Evolutionary conservation across 2,329 filamentous ascomycete species (phyloP).

Genomic region (Trichoderma simmonsii): DNA sequence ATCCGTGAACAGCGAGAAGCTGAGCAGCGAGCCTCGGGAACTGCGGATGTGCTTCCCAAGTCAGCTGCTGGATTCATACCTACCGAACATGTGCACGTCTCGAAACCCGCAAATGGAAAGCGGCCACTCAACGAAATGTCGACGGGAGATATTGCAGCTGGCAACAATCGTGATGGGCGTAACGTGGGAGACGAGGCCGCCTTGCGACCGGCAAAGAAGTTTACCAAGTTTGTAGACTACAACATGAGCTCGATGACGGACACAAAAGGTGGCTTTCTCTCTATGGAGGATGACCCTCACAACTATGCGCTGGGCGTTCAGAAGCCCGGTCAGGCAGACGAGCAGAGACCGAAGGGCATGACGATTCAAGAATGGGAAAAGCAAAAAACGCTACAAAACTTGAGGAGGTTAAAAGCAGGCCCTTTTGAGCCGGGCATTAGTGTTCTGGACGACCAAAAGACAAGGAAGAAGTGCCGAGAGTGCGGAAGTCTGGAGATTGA

Average conservation of each 20-base stretch:
- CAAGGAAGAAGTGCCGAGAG: conserved; percentile 75
- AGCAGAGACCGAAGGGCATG: conserved; percentile 79
- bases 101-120: conserved; percentile 54
- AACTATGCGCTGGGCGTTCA: conserved; percentile 66
- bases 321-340: conserved; percentile 36
- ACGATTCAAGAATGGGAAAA: conserved; percentile 88
- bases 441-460: conserved; percentile 60
- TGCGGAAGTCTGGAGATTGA: conserved; percentile 85
- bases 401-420: conserved; percentile 71
- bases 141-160: conserved; percentile 40
- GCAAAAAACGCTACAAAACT: conserved; percentile 67
- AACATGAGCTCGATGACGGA: conserved; percentile 98
- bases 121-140: conserved; percentile 66
- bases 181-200: conserved; percentile 44
- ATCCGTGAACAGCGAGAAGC: conserved; percentile 71
- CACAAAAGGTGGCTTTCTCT: conserved; percentile 92
- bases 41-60: conserved; percentile 41
- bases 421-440: conserved; percentile 89
- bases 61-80: conserved; percentile 69
- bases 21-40: conserved; percentile 48
- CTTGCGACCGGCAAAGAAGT: conserved; percentile 79
- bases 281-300: conserved; percentile 84
- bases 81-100: conserved; percentile 60
- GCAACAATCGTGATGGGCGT: conserved; percentile 68
- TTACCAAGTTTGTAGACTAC: conserved; percentile 93